Percentiles rank a stretch among this genome's conserved stretches.
phyloP scores from a whole-genome alignment of 768 basidiomycete genomes.

The Sporobolomyces phaffii region DNA sequence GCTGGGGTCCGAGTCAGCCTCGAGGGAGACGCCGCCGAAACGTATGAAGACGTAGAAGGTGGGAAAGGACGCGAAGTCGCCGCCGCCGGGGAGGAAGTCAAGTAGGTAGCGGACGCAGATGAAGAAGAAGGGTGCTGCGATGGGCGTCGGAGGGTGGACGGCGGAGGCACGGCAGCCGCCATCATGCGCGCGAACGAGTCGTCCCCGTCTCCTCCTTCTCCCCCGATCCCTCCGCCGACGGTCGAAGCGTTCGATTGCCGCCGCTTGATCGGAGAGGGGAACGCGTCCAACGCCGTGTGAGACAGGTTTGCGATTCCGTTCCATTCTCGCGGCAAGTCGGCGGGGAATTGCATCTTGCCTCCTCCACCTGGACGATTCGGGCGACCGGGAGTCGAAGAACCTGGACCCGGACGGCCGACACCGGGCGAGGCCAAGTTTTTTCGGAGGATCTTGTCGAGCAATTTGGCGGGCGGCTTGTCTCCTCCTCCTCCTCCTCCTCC shows the following conservation, averaged over 20 bases:
- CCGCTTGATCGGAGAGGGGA: slow-evolving; percentile 53
- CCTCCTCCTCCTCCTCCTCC: too few species aligned
- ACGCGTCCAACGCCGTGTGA: slow-evolving; percentile 48
- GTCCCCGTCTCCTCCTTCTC: not conserved
- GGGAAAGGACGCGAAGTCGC: not conserved
- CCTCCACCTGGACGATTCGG: slow-evolving; percentile 39
- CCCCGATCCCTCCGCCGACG: slow-evolving; percentile 40
- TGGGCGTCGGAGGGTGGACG: slow-evolving; percentile 60
- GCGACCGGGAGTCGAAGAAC: slow-evolving; percentile 56
- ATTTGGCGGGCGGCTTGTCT: slow-evolving; percentile 40
- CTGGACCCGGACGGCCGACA: slow-evolving; percentile 44
- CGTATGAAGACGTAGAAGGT: slow-evolving; percentile 50
- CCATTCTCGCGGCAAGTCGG: slow-evolving; percentile 57
- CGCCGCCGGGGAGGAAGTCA: not conserved
- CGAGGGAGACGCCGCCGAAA: slow-evolving; percentile 55
- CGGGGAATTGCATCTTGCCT: slow-evolving; percentile 47
- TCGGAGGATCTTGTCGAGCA: slow-evolving; percentile 41
- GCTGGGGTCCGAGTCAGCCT: slow-evolving; percentile 63
- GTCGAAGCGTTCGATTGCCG: slow-evolving; percentile 45
- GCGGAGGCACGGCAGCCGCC: slow-evolving; percentile 38
- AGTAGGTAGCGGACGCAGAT: slow-evolving; percentile 37
- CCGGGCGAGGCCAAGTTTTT: slow-evolving; percentile 50
- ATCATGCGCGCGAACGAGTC: slow-evolving; percentile 55
- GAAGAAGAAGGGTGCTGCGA: slow-evolving; percentile 44
- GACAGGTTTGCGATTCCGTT: slow-evolving; percentile 68